A percentile compares a stretch with the other conserved stretches of the same genome.
Conservation (phyloP, 176 grass and related monocot species). For the Poa pratensis region DNA sequence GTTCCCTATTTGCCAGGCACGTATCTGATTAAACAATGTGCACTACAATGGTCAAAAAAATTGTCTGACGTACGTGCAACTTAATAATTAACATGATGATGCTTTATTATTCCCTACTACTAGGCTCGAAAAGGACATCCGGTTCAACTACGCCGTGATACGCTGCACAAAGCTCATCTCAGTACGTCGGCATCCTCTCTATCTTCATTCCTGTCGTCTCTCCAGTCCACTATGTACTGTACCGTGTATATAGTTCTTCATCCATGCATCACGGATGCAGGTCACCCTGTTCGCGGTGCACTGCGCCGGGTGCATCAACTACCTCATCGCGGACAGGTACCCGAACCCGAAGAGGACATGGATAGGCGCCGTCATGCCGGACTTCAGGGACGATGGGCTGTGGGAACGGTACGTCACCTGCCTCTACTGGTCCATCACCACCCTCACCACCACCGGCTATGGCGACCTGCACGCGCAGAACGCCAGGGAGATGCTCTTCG, state of each 20-base stretch:
- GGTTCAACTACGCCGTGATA: conserved; percentile 70
- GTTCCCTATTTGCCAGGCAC: conserved; percentile 70
- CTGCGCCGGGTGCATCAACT: conserved; percentile 93
- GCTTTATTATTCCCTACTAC: not conserved
- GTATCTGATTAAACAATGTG: not conserved
- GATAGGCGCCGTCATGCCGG: conserved; percentile 85
- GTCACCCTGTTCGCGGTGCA: conserved; percentile 86
- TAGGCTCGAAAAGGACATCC: conserved; percentile 83
- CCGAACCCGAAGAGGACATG: conserved; percentile 76
- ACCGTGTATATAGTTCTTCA: not conserved
- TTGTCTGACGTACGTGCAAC: not conserved
- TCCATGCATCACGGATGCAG: conserved; percentile 35
- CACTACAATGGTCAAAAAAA: not conserved
- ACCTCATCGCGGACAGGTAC: conserved; percentile 95
- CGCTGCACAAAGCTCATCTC: conserved; percentile 82
- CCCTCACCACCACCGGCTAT: conserved; percentile 89
- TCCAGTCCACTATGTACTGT: not conserved
- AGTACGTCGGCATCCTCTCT: conserved; percentile 19
- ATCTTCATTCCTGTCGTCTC: not conserved
- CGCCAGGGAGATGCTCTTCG: conserved; percentile 87
- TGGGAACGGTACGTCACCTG: conserved; percentile 83
- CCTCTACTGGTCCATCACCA: conserved; percentile 97
- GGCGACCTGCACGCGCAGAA: conserved; percentile 98
- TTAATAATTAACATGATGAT: not conserved
- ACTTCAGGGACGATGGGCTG: conserved; percentile 77